Conservation (phyloP, 805 yeast genomes). For the Nakazawaea ishiwadae region DNA sequence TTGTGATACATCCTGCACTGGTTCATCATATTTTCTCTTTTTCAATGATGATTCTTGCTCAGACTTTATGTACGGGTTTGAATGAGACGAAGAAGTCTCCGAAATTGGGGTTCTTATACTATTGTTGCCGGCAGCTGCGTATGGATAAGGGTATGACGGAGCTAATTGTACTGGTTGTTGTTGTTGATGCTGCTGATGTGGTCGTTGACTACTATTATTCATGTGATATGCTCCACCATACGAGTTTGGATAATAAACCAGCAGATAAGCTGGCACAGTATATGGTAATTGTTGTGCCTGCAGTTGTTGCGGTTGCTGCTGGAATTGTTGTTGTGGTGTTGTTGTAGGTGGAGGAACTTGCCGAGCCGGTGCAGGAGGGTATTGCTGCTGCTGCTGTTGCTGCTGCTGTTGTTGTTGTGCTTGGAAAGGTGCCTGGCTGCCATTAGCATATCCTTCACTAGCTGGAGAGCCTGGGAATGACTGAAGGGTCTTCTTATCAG, state of each 20-base stretch:
- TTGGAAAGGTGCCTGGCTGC: slow-evolving; percentile 7
- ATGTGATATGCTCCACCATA: neutral
- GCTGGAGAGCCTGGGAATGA: neutral
- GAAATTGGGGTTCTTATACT: neutral
- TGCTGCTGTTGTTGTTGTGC: slow-evolving; percentile 15
- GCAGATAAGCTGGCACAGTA: neutral
- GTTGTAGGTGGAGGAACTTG: neutral
- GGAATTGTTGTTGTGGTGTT: neutral
- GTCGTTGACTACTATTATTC: no score
- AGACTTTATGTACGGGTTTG: no score
- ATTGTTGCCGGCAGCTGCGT: neutral
- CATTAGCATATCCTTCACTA: no score
- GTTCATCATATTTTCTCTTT: no score
- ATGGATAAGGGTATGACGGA: neutral
- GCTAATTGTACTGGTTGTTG: neutral
- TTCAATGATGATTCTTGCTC: no score
- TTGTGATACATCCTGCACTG: no score
- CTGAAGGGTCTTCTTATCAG: no score
- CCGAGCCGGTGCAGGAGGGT: slow-evolving; percentile 3
- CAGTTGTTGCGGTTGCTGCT: slow-evolving; percentile 1
- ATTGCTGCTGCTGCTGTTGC: slow-evolving; percentile 13
- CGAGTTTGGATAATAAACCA: neutral
- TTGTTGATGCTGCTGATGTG: no score
- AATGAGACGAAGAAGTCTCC: no score
- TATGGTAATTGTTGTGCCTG: neutral